Conservation (phyloP, 805 yeast genomes). For the Blastobotrys muscicola region DNA sequence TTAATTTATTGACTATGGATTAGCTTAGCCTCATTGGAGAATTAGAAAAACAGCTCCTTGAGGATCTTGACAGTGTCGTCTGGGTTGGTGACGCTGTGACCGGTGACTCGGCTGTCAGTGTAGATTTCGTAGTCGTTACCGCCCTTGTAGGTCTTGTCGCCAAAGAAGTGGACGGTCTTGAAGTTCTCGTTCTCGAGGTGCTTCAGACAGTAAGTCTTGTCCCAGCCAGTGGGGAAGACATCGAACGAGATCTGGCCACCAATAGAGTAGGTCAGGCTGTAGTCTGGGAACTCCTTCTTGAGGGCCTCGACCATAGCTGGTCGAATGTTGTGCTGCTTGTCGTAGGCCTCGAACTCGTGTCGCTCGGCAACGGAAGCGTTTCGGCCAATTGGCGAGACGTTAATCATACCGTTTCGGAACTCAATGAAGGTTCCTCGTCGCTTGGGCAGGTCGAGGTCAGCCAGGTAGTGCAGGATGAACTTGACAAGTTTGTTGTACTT, state of each 20-base stretch:
- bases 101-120: conserved; percentile 84
- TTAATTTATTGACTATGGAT: not conserved
- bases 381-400: conserved; percentile 97
- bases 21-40: not conserved
- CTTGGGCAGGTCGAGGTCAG: conserved; percentile 82
- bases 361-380: conserved; percentile 93
- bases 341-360: conserved; percentile 81
- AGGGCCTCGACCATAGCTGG: conserved; percentile 76
- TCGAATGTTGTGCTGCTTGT: conserved; percentile 73
- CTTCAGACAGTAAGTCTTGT: conserved; percentile 93
- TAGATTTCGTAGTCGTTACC: conserved; percentile 99
- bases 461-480: conserved; percentile 75
- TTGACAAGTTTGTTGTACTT: conserved; percentile 82
- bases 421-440: conserved; percentile 99
- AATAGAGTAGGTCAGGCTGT: conserved; percentile 86
- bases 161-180: conserved; percentile 89
- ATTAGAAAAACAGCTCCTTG: conserved; percentile 57
- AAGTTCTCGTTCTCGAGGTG: conserved; percentile 84
- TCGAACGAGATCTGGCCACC: conserved; percentile 99
- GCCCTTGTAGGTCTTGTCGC: conserved; percentile 93
- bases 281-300: conserved; percentile 72
- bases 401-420: conserved; percentile 99
- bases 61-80: conserved; percentile 80
- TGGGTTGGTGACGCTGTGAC: conserved; percentile 88
- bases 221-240: conserved; percentile 99